Percentiles rank a stretch among this genome's conserved stretches.
Evolutionary conservation across 2,329 filamentous ascomycete species (phyloP).

Genomic region (Hawksworthiomyces lignivorus): DNA sequence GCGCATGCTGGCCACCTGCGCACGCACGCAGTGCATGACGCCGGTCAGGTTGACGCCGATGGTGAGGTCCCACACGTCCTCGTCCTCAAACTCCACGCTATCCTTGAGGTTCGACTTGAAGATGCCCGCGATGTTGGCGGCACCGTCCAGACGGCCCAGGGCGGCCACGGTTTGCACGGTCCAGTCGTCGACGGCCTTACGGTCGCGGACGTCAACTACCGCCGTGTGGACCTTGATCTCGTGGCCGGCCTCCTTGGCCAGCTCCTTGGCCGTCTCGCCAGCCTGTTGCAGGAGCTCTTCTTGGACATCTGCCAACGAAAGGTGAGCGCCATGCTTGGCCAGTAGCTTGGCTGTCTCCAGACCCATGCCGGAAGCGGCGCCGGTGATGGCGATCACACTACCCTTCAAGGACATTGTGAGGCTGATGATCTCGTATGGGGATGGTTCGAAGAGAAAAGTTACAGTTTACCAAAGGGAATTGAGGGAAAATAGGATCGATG

Average conservation of each 20-base stretch:
- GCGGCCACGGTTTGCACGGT: constrained; percentile 36
- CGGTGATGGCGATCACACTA: constrained; percentile 11
- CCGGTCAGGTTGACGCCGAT: constrained; percentile 43
- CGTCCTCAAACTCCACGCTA: constrained; percentile 34
- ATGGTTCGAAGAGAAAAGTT: too few species aligned
- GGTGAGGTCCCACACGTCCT: constrained; percentile 40
- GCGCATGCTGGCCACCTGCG: constrained; percentile 12
- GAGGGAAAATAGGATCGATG: too few species aligned
- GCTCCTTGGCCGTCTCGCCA: background rate
- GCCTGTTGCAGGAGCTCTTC: constrained; percentile 22
- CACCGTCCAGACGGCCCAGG: constrained; percentile 46
- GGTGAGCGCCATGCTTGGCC: constrained; percentile 30
- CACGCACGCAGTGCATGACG: constrained; percentile 43
- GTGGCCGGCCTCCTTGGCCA: constrained; percentile 5
- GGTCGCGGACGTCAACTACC: constrained; percentile 9
- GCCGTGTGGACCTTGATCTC: background rate
- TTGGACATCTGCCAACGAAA: constrained; percentile 39
- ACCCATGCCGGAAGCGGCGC: constrained; percentile 36
- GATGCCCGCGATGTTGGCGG: constrained; percentile 47
- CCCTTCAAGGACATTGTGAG: constrained; percentile 3
- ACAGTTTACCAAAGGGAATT: too few species aligned
- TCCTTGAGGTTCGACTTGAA: constrained; percentile 34
- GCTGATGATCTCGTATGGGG: too few species aligned
- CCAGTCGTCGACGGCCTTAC: constrained; percentile 41
- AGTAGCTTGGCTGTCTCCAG: constrained; percentile 36